phyloP scores from a whole-genome alignment of 2,329 filamentous ascomycete species.

The Coniosporium tulheliwenetii region DNA sequence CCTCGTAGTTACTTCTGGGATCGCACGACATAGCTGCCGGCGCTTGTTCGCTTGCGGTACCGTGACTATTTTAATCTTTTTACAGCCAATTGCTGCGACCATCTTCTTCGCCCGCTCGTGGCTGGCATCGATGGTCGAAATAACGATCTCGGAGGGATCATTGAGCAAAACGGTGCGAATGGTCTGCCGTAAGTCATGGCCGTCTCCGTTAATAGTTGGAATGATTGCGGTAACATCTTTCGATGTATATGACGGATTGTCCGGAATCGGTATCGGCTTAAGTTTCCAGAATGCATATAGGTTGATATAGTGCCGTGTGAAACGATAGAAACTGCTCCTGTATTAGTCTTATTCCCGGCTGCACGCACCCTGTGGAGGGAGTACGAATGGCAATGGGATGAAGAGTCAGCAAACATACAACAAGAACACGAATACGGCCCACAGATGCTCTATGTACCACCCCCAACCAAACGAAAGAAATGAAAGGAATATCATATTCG shows the following conservation, averaged over 20 bases:
- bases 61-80: conserved; percentile 57
- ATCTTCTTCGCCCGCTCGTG: too few species aligned
- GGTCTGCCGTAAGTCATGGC: conserved; percentile 69
- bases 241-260: conserved; percentile 62
- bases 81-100: conserved; percentile 37
- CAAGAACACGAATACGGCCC: background rate
- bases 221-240: conserved; percentile 89
- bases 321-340: conserved; percentile 60
- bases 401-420: background rate
- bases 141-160: conserved; percentile 55
- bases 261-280: conserved; percentile 67
- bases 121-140: conserved; percentile 19
- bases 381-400: background rate
- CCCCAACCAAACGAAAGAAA: conserved; percentile 1
- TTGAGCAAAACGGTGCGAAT: conserved; percentile 62
- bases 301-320: conserved; percentile 73
- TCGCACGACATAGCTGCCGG: conserved; percentile 79
- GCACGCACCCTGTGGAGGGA: background rate
- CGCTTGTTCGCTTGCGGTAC: conserved; percentile 88
- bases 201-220: conserved; percentile 77
- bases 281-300: conserved; percentile 75
- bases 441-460: background rate
- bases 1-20: conserved; percentile 66
- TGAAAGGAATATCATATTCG: background rate
- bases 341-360: background rate